Conservation (phyloP, 2,329 filamentous ascomycete genomes). For the Pseudogymnoascus sp. region DNA sequence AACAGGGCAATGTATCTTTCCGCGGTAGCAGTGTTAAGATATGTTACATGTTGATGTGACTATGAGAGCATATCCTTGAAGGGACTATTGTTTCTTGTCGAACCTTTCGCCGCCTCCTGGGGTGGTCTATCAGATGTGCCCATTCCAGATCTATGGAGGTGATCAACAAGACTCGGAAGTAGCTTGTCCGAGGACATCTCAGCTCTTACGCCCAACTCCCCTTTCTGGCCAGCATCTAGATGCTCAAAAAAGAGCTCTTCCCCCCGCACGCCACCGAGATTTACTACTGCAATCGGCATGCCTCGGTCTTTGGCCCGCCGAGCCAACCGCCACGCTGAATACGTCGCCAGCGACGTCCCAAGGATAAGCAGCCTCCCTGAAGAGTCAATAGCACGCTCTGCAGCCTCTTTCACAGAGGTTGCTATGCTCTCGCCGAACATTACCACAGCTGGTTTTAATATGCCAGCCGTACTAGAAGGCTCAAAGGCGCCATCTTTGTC, state of each 20-base stretch:
- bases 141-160: conserved; percentile 33
- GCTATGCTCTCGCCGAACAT: conserved; percentile 95
- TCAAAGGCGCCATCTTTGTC: conserved; percentile 78
- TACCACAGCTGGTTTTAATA: conserved; percentile 85
- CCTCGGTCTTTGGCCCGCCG: conserved; percentile 73
- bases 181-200: conserved; percentile 52
- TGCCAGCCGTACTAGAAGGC: conserved; percentile 57
- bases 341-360: conserved; percentile 87
- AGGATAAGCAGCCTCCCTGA: conserved; percentile 70
- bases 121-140: conserved; percentile 10
- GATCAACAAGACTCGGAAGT: conserved; percentile 49
- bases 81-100: conserved; percentile 24
- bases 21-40: conserved; percentile 1
- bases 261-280: conserved; percentile 75
- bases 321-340: conserved; percentile 85
- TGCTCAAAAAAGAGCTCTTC: conserved; percentile 64
- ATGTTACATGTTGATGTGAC: conserved; percentile 17
- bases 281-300: conserved; percentile 82
- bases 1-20: background rate
- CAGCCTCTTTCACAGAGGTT: conserved; percentile 59
- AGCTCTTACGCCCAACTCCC: conserved; percentile 46
- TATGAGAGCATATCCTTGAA: conserved; percentile 57
- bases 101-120: conserved; percentile 24
- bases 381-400: conserved; percentile 71
- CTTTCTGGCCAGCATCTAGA: conserved; percentile 44